Percentiles rank a stretch among this genome's conserved stretches.
phyloP scores from a whole-genome alignment of 805 yeast genomes.

The Candida odintsovae region DNA sequence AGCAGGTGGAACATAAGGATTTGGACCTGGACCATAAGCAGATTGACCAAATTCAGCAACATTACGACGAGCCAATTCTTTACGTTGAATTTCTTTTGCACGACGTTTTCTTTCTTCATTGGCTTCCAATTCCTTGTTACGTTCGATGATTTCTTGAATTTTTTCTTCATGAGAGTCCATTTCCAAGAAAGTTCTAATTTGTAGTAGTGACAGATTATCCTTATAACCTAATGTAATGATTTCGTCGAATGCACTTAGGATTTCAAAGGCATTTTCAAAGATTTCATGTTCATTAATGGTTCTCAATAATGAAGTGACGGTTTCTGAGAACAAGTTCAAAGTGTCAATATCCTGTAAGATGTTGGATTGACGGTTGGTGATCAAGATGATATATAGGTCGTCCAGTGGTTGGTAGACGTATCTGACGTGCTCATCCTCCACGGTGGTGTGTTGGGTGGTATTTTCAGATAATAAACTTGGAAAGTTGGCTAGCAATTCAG shows the following conservation, averaged over 20 bases:
- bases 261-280: constrained; percentile 78
- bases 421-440: constrained; percentile 87
- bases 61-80: constrained; percentile 61
- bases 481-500: constrained; percentile 78
- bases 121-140: constrained; percentile 95
- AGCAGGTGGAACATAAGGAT: constrained; percentile 3
- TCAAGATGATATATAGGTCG: constrained; percentile 82
- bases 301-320: constrained; percentile 69
- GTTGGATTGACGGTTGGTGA: constrained; percentile 87
- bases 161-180: constrained; percentile 99
- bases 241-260: constrained; percentile 90
- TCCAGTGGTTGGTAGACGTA: constrained; percentile 96
- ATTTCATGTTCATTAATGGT: constrained; percentile 77
- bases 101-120: constrained; percentile 94
- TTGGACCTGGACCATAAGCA: constrained; percentile 7
- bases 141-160: constrained; percentile 95
- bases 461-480: constrained; percentile 71
- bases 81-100: constrained; percentile 84
- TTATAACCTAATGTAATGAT: constrained; percentile 84
- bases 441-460: constrained; percentile 82
- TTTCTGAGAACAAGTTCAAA: constrained; percentile 75
- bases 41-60: constrained; percentile 4
- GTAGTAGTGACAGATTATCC: constrained; percentile 76
- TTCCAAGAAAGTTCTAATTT: constrained; percentile 83
- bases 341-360: constrained; percentile 94